phyloP scores from a whole-genome alignment of 2,329 filamentous ascomycete genomes.

The Hortaea werneckii region DNA sequence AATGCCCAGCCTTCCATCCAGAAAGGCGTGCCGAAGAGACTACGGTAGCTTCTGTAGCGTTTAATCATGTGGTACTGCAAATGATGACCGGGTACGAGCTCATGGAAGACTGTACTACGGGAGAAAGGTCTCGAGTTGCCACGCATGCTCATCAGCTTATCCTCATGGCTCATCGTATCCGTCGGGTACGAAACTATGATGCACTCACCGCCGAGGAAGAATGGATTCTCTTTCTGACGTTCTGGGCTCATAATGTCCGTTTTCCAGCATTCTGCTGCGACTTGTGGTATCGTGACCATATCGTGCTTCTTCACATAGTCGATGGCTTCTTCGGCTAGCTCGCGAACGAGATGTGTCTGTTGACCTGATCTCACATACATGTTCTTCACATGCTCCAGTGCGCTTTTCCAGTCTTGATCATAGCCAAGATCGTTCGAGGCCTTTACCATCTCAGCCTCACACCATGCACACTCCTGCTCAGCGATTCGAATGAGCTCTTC shows the following conservation, averaged over 20 bases:
- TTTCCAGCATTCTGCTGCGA: conserved; percentile 45
- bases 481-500: conserved; percentile 46
- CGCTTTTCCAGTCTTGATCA: conserved; percentile 40
- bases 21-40: conserved; percentile 47
- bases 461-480: conserved; percentile 45
- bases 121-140: conserved; percentile 50
- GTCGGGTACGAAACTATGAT: conserved; percentile 51
- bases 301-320: conserved; percentile 44
- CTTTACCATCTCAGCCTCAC: conserved; percentile 44
- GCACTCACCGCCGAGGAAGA: conserved; percentile 47
- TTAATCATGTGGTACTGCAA: conserved; percentile 43
- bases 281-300: conserved; percentile 45
- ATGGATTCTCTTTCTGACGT: conserved; percentile 46
- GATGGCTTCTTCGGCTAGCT: conserved; percentile 43
- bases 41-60: conserved; percentile 40
- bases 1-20: conserved; percentile 53
- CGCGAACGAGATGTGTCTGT: conserved; percentile 43
- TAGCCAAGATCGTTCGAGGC: conserved; percentile 42
- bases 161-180: conserved; percentile 40
- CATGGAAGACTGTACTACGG: conserved; percentile 51
- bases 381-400: conserved; percentile 47
- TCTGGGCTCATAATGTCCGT: conserved; percentile 49
- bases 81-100: conserved; percentile 51
- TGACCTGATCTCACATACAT: conserved; percentile 44
- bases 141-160: conserved; percentile 51